A percentile compares a stretch with the other conserved stretches of the same genome.
phyloP scores from a whole-genome alignment of 768 basidiomycete species.

The Hemileccinum impolitum region DNA sequence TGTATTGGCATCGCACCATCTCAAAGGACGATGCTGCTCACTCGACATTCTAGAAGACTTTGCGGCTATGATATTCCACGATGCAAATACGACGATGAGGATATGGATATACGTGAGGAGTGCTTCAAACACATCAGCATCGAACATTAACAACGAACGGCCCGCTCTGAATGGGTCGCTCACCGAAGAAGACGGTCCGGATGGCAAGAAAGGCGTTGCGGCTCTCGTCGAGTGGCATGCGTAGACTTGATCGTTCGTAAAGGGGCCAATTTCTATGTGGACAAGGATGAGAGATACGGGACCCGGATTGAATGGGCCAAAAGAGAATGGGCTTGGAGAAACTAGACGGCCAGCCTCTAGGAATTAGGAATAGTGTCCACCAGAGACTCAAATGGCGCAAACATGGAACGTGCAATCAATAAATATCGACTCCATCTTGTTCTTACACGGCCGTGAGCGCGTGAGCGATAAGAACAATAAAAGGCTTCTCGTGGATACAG shows the following conservation, averaged over 20 bases:
- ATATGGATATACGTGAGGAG: constrained; percentile 50
- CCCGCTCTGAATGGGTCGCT: constrained; percentile 15
- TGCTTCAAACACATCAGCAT: constrained; percentile 16
- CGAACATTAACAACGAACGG: background rate
- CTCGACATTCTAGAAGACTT: constrained; percentile 35
- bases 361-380: constrained; percentile 15
- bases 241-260: constrained; percentile 14
- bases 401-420: constrained; percentile 1
- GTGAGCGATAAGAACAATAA: constrained; percentile 21
- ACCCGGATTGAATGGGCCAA: background rate
- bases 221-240: constrained; percentile 27
- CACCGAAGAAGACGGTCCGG: constrained; percentile 58
- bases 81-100: constrained; percentile 51
- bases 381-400: constrained; percentile 17
- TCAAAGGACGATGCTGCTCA: constrained; percentile 20
- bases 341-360: constrained; percentile 12
- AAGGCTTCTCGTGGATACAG: background rate
- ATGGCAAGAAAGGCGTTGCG: constrained; percentile 53
- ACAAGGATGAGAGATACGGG: background rate
- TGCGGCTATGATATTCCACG: constrained; percentile 51
- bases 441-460: background rate
- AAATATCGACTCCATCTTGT: constrained; percentile 13
- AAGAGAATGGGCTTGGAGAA: background rate
- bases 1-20: background rate
- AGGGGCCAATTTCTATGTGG: constrained; percentile 1